Evolutionary conservation across 2,329 filamentous ascomycete species (phyloP), one percentile per base, ranked within the genome.

Genomic region (Bipolaris victoriae): DNA sequence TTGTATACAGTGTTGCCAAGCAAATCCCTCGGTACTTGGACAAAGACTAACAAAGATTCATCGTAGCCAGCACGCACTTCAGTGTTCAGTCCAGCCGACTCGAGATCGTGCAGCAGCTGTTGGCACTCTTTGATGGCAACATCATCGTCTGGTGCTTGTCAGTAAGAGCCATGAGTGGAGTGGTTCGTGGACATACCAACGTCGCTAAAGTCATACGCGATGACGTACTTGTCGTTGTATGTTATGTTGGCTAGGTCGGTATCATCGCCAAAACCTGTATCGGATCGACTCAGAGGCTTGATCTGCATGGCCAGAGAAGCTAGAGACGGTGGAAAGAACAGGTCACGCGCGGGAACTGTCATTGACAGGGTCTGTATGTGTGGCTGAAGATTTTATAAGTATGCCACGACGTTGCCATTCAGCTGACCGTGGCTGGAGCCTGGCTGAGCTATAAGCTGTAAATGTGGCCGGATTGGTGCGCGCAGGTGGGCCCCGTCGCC

Each of bases 151-250:
- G 16, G 3, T 24, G 9, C 5, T 44, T 7, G 36, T 59, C n/a
- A 62, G 60, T 33, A n/a, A 16, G 10, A 15, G 3, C 46, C 29
- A 26, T 15, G 2, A 9, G 0, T 11, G 10, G 15, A 2, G 20
- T 13, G 5, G 10, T 24, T 5, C 22, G 18, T 22, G 10, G 24
- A 68, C 70, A n/a, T 51, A 74, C 70, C 67, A 47, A 67, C 33
- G 16, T 60, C 57, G 29, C 62, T 58, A 47, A 68, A 75, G 36
- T 75, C 64, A 54, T 73, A 74, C 9, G 70, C 67, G 1, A 74
- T 49, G 20, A 74, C 67, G 61, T 73, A 75, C 47, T 72, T 72
- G 55, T 74, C 70, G 49, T 74, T 67, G 44, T 71, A 73, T 5
- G 64, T 66, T 36, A 67, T 63, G 40, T 70, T 61, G 15, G 61